phyloP scores from a whole-genome alignment of 257 asterid genomes.

The Solanum sejunctum region DNA sequence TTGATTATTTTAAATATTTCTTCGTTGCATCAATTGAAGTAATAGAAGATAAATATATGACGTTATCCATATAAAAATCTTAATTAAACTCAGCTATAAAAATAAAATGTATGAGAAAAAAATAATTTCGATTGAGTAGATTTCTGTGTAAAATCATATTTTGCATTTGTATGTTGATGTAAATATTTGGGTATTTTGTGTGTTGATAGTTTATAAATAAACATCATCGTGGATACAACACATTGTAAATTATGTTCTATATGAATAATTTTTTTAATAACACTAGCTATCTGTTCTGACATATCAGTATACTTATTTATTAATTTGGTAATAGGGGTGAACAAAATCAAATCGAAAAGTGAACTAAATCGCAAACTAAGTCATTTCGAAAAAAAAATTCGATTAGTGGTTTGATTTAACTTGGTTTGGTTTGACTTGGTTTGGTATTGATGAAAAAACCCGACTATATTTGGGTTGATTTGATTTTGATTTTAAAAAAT shows the following conservation, averaged over 20 bases:
- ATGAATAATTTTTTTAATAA: not conserved
- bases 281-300: not conserved
- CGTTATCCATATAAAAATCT: not conserved
- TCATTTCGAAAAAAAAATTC: too few relatives aligned
- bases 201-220: not conserved
- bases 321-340: too few relatives aligned
- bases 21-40: not conserved
- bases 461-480: too few relatives aligned
- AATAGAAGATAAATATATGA: not conserved
- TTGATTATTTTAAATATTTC: not conserved
- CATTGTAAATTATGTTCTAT: not conserved
- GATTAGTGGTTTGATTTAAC: too few relatives aligned
- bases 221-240: not conserved
- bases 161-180: not conserved
- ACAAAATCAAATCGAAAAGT: too few relatives aligned
- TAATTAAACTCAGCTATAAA: not conserved
- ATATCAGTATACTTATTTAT: not conserved
- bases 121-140: not conserved
- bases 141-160: not conserved
- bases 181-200: not conserved
- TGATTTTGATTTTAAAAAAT: too few relatives aligned
- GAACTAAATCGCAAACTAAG: too few relatives aligned
- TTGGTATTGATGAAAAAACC: too few relatives aligned
- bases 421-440: too few relatives aligned
- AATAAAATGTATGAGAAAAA: too few relatives aligned